phyloP scores from a whole-genome alignment of 768 basidiomycete genomes.

The Atractiella rhizophila region DNA sequence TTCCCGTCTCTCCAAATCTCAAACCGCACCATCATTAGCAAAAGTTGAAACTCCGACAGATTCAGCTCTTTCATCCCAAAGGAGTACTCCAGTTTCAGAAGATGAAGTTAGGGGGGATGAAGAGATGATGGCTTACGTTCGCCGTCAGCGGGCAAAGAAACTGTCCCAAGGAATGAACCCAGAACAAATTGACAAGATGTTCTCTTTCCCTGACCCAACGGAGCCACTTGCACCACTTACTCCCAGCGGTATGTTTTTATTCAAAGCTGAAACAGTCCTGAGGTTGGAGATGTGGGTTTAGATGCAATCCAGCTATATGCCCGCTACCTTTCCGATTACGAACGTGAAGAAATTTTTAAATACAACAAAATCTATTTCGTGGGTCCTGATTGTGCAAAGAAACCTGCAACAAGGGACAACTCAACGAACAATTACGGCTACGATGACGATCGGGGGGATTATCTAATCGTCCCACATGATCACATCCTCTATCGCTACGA shows the following conservation, averaged over 20 bases:
- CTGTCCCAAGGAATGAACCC: constrained; percentile 56
- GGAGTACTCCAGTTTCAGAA: constrained; percentile 35
- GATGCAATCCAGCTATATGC: constrained; percentile 24
- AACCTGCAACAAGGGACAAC: constrained; percentile 44
- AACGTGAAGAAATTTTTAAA: constrained; percentile 73
- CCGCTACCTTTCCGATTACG: constrained; percentile 57
- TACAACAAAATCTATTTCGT: constrained; percentile 58
- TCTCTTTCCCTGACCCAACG: constrained; percentile 77
- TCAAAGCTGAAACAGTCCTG: not conserved
- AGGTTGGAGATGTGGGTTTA: constrained; percentile 3
- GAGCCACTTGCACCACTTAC: constrained; percentile 39
- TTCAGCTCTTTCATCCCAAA: constrained; percentile 57
- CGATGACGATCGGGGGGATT: constrained; percentile 95
- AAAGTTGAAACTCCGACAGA: constrained; percentile 39
- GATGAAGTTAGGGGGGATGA: constrained; percentile 76
- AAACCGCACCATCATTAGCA: constrained; percentile 26
- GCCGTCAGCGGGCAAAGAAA: constrained; percentile 68
- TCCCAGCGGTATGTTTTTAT: constrained; percentile 37
- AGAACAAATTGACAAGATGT: constrained; percentile 60
- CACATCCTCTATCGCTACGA: constrained; percentile 97
- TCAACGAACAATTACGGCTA: constrained; percentile 74
- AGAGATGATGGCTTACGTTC: constrained; percentile 87
- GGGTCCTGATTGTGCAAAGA: constrained; percentile 60
- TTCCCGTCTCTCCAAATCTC: constrained; percentile 24
- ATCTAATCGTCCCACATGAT: constrained; percentile 64